Percentiles rank a stretch among this genome's conserved stretches.
phyloP scores from a whole-genome alignment of 1,284 basidiomycete genomes.

The Ganoderma resinaceum region DNA sequence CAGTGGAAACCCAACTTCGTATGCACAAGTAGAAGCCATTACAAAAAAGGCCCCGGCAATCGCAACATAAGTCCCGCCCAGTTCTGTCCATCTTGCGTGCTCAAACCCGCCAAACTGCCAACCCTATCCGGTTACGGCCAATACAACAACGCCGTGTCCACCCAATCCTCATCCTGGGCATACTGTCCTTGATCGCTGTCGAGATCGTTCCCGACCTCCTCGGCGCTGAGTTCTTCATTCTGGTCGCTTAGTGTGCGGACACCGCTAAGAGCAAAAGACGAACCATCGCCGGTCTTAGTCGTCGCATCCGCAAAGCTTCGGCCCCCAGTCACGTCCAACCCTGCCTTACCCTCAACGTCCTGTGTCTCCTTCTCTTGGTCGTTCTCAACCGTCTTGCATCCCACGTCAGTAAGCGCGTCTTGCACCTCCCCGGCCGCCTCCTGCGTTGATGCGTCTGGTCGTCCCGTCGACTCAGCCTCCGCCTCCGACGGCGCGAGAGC shows the following conservation, averaged over 20 bases:
- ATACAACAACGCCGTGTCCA: neutral
- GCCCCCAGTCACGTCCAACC: no score
- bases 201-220: neutral
- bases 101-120: neutral
- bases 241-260: no score
- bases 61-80: neutral
- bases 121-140: neutral
- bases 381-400: no score
- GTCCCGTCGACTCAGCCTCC: conserved; percentile 24
- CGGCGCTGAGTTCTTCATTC: no score
- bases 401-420: no score
- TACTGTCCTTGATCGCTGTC: neutral
- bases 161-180: neutral
- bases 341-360: no score
- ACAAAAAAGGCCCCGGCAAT: neutral
- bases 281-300: no score
- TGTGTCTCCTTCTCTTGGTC: no score
- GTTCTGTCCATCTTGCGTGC: neutral
- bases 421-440: conserved; percentile 22
- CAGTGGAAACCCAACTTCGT: neutral
- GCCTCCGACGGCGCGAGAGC: conserved; percentile 30
- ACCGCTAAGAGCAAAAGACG: no score
- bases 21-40: no score
- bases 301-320: neutral
- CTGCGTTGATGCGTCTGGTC: conserved; percentile 18